Percentiles rank a stretch among this genome's conserved stretches.
Evolutionary conservation across 495 filamentous ascomycete genomes (phyloP).

Genomic region (Hypoxylon fragiforme): DNA sequence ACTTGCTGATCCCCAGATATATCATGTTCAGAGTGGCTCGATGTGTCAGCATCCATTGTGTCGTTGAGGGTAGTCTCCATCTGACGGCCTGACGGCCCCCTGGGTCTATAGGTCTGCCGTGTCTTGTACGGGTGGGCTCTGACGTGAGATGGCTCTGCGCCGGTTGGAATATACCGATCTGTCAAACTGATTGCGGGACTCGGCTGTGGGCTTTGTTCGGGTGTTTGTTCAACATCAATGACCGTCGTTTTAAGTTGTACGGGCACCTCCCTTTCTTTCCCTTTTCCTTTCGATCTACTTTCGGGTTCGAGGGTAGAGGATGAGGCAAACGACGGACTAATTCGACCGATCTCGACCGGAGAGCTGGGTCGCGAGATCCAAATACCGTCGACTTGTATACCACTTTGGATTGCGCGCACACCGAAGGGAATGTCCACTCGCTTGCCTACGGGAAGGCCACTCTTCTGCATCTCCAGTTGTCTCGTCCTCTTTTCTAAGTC

Average conservation of each 20-base stretch:
- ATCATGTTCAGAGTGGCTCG: constrained; percentile 13
- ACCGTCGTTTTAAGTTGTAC: constrained; percentile 18
- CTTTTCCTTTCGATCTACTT: constrained; percentile 23
- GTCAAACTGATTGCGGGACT: constrained; percentile 31
- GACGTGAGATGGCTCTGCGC: constrained; percentile 8
- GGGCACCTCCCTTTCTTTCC: constrained; percentile 29
- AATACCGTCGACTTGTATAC: constrained; percentile 84
- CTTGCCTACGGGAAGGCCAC: constrained; percentile 46
- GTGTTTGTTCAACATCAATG: constrained; percentile 25
- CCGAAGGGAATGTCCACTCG: constrained; percentile 81
- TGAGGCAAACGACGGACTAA: constrained; percentile 38
- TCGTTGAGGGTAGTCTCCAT: constrained; percentile 8
- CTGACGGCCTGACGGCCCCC: constrained; percentile 18
- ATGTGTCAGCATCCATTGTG: constrained; percentile 5
- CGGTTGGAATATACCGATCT: constrained; percentile 24
- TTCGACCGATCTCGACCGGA: constrained; percentile 39
- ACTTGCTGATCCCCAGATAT: constrained; percentile 12
- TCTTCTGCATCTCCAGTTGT: constrained; percentile 57
- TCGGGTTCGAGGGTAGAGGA: constrained; percentile 39
- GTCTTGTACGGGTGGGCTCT: constrained; percentile 18
- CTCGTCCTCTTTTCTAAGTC: constrained; percentile 66
- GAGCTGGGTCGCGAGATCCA: constrained; percentile 76
- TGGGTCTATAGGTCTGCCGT: constrained; percentile 30
- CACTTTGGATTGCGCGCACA: constrained; percentile 82
- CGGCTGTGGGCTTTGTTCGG: constrained; percentile 36